A percentile compares a stretch with the other conserved stretches of the same genome.
phyloP scores from a whole-genome alignment of 768 basidiomycete genomes.

The Mycena chlorophos region DNA sequence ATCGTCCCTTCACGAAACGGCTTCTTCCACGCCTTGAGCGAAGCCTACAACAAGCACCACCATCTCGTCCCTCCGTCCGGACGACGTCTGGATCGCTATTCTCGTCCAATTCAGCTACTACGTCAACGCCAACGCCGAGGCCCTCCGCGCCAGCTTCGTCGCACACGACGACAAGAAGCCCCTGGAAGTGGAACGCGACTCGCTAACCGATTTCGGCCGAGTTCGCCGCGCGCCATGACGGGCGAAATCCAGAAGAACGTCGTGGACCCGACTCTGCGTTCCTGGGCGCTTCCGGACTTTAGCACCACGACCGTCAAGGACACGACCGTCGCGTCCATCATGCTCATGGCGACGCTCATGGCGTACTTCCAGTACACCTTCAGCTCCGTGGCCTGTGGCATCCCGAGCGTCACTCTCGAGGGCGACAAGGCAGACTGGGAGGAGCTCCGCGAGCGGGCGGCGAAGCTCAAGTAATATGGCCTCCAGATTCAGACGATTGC shows the following conservation, averaged over 20 bases:
- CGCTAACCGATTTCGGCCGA: slow-evolving; percentile 22
- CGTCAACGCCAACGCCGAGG: too few relatives aligned
- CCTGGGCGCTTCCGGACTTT: slow-evolving; percentile 46
- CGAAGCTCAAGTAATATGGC: slow-evolving; percentile 40
- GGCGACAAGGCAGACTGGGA: slow-evolving; percentile 43
- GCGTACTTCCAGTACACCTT: slow-evolving; percentile 38
- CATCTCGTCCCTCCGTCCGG: too few relatives aligned
- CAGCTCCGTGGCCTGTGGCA: slow-evolving; percentile 35
- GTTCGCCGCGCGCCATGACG: slow-evolving; percentile 26
- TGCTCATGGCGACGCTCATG: slow-evolving; percentile 43
- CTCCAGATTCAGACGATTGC: slow-evolving; percentile 28
- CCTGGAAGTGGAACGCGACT: slow-evolving; percentile 25
- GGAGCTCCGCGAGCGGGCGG: slow-evolving; percentile 35
- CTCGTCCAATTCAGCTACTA: too few relatives aligned
- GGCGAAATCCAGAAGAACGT: slow-evolving; percentile 28
- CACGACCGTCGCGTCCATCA: slow-evolving; percentile 34
- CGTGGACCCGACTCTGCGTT: slow-evolving; percentile 31
- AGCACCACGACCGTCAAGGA: slow-evolving; percentile 46
- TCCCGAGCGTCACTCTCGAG: too few relatives aligned
- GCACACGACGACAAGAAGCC: slow-evolving; percentile 34
- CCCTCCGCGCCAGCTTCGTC: slow-evolving; percentile 35
- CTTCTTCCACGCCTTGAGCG: neutral
- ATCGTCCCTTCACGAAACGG: too few relatives aligned
- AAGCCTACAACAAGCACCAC: neutral
- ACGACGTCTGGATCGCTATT: too few relatives aligned